Evolutionary conservation across 345 rosid species (phyloP).

Genomic region (Atalantia buxifolia): DNA sequence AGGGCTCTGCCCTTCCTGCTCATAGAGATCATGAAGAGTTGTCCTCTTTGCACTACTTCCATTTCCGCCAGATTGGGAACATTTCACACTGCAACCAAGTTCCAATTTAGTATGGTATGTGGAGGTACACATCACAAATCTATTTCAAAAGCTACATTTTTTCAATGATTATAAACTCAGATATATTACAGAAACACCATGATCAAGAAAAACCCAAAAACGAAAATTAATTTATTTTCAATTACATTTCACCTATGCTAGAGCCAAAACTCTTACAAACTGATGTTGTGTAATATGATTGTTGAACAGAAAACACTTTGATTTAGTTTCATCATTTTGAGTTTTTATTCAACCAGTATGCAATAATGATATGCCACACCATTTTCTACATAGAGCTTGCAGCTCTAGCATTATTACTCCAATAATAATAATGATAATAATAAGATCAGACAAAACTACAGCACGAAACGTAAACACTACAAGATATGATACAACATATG

Average conservation of each 20-base stretch:
- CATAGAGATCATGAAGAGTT: slow-evolving; percentile 86
- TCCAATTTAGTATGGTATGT: neutral
- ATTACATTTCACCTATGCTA: neutral
- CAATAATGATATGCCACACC: neutral
- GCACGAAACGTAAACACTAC: neutral
- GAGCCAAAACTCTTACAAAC: neutral
- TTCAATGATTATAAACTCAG: neutral
- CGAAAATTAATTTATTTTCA: neutral
- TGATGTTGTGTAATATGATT: neutral
- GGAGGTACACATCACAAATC: neutral
- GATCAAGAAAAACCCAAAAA: neutral
- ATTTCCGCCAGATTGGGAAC: slow-evolving; percentile 61
- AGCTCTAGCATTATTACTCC: neutral
- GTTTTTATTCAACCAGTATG: neutral
- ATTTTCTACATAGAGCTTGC: neutral
- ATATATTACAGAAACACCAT: neutral
- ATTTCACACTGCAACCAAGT: slow-evolving; percentile 53
- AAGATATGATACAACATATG: neutral
- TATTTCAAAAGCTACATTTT: neutral
- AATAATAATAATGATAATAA: neutral
- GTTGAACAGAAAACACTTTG: neutral
- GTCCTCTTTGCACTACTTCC: slow-evolving; percentile 61
- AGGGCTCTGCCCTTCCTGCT: slow-evolving; percentile 93
- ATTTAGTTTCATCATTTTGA: neutral
- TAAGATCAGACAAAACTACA: neutral